Base-by-base conservation (phyloP, 352 stramenopile species). In the Thalassiosira livingstoniorum region DNA sequence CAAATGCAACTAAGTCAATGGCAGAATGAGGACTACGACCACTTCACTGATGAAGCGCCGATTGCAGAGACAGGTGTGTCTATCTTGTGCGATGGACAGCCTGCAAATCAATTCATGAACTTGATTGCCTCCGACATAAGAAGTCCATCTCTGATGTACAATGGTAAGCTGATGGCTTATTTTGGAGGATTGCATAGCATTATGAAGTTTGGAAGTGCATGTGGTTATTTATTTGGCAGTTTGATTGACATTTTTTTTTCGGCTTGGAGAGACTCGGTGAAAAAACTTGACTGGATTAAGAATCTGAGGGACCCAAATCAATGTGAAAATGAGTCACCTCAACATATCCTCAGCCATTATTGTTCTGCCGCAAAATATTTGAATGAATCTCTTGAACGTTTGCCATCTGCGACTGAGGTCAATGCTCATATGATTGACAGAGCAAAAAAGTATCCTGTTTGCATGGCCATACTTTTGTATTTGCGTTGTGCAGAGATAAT, bases 401-500 rank as follows among this genome's bases (percentile, higher is more conserved):
- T 21, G 13, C 54, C 54, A 35, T 62, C 54, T 37, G 54, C 25
- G 25, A 62, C 4, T 21, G 54, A 62, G n/a, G 25, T 62, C 25
- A 10, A 62, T 35, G 18, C 34, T 21, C 37, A 23, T 21, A 62
- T 62, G 54, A 4, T 62, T 4, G 54, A 62, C 7, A 31, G 54
- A 11, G 54, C 54, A 31, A 35, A 62, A 29, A 62, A 62, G 54
- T 62, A 62, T 35, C 54, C 54, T 21, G n/a, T 62, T 31, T 23
- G 34, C 7, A 29, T 29, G 3, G 25, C 37, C 18, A 3, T 62
- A 10, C 4, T 62, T 35, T 29, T 62, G 3, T 62, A 62, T 29
- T 39, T 29, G 2, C 54, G 54, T 4, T 62, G 37, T 21, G 54
- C 18, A 23, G 54, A 62, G 25, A 29, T 62, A 35, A 29, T 29